These are phyloP conservation scores for Hericium alpestre DNA, from an alignment of 768 basidiomycete genomes.

Conservation along the genomic window DNA sequence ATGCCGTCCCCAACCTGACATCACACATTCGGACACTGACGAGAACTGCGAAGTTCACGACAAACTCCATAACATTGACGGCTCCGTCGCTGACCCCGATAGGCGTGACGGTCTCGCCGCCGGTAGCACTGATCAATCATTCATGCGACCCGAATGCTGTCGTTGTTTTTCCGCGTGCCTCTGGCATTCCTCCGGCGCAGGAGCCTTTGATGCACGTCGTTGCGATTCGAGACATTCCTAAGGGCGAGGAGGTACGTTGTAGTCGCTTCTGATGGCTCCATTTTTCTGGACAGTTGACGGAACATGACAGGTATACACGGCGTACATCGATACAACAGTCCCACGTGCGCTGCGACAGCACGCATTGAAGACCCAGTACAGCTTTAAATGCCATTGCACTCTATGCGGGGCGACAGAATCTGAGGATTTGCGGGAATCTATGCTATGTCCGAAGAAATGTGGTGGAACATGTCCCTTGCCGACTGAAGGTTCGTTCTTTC, in stretches of 20 bases:
- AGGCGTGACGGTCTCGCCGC: conserved; percentile 76
- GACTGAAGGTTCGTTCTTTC: conserved; percentile 37
- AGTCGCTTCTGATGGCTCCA: too few species aligned
- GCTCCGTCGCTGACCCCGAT: conserved; percentile 69
- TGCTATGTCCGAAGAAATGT: conserved; percentile 62
- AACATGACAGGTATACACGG: conserved; percentile 51
- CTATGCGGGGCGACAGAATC: conserved; percentile 32
- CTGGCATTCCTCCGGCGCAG: conserved; percentile 21
- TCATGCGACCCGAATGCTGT: conserved; percentile 83
- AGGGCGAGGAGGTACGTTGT: conserved; percentile 57
- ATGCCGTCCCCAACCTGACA: conserved; percentile 13
- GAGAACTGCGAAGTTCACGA: conserved; percentile 53
- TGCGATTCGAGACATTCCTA: conserved; percentile 50
- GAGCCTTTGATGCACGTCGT: conserved; percentile 67
- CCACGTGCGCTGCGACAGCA: conserved; percentile 44
- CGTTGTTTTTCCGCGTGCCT: conserved; percentile 73
- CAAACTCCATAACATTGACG: conserved; percentile 85
- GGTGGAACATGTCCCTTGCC: conserved; percentile 54
- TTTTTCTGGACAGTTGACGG: neutral
- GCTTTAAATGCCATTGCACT: conserved; percentile 62
- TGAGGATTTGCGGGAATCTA: conserved; percentile 58
- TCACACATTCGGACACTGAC: too few species aligned
- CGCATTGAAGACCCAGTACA: conserved; percentile 61
- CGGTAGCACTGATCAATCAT: conserved; percentile 77
- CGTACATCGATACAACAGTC: conserved; percentile 80